Percentiles rank a stretch among this genome's conserved stretches.
Evolutionary conservation across 805 yeast genomes (phyloP).

Genomic region (Starmerella bacillaris): DNA sequence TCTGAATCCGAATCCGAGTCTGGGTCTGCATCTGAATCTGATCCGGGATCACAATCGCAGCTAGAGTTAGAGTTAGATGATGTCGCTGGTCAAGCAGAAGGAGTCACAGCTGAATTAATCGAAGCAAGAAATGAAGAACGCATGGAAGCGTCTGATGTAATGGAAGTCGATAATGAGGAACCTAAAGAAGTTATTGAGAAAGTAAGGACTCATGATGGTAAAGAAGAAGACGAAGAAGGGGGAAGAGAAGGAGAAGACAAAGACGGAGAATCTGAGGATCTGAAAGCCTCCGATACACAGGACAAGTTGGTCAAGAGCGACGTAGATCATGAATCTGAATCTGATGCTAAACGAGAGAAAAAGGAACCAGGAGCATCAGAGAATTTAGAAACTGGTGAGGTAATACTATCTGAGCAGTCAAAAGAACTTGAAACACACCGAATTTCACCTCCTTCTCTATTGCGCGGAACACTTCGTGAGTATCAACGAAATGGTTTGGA

Average conservation of each 20-base stretch:
- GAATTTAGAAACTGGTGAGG: conserved; percentile 11
- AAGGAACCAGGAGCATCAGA: not conserved
- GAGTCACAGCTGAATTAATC: conserved; percentile 25
- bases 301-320: conserved; percentile 19
- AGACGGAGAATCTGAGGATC: conserved; percentile 19
- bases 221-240: conserved; percentile 1
- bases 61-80: not conserved
- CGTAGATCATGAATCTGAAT: not conserved
- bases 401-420: conserved; percentile 9
- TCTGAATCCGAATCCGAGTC: not conserved
- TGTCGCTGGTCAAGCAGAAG: conserved; percentile 7
- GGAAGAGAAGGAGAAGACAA: conserved; percentile 15
- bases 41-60: not conserved
- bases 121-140: conserved; percentile 8
- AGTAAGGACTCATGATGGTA: not conserved
- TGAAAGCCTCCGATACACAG: too few relatives aligned
- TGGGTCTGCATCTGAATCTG: not conserved
- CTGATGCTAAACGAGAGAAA: not conserved
- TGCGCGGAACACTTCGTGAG: conserved; percentile 69
- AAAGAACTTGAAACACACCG: conserved; percentile 8
- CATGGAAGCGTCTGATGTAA: not conserved
- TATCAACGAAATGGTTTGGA: conserved; percentile 93
- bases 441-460: conserved; percentile 48
- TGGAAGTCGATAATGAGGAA: conserved; percentile 7
- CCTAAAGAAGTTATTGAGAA: conserved; percentile 17